phyloP scores from a whole-genome alignment of 2,329 filamentous ascomycete species.

The Sporothrix pseudoabietina region DNA sequence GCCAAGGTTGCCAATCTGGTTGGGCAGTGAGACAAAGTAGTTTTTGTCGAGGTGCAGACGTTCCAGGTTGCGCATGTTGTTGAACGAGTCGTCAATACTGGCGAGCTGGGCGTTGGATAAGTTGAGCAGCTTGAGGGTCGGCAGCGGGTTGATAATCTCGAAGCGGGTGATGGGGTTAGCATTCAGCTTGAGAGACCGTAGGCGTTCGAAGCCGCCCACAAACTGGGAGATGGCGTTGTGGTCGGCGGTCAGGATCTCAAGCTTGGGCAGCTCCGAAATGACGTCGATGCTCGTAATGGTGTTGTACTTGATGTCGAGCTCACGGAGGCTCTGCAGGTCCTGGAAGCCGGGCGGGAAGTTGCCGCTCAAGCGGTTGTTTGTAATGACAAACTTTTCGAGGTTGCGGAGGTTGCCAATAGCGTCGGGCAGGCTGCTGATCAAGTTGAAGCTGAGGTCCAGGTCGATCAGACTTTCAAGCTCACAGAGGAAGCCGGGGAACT shows the following conservation, averaged over 20 bases:
- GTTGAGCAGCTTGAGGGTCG: constrained; percentile 82
- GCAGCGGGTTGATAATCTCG: constrained; percentile 73
- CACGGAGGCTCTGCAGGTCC: constrained; percentile 75
- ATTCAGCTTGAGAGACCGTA: constrained; percentile 84
- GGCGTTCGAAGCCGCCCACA: constrained; percentile 79
- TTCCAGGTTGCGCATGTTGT: constrained; percentile 82
- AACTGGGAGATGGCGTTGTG: constrained; percentile 94
- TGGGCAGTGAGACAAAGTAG: constrained; percentile 87
- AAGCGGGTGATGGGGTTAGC: constrained; percentile 96
- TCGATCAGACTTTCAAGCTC: constrained; percentile 82
- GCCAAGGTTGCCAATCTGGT: constrained; percentile 78
- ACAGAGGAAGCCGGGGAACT: constrained; percentile 84
- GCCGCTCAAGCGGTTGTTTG: constrained; percentile 85
- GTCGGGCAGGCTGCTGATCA: constrained; percentile 75
- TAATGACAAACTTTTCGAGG: constrained; percentile 88
- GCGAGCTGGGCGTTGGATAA: constrained; percentile 89
- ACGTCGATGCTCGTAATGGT: constrained; percentile 84
- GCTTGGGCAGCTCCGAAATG: constrained; percentile 76
- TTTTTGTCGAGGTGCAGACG: constrained; percentile 91
- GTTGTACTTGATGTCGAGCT: constrained; percentile 95
- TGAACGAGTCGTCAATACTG: constrained; percentile 85
- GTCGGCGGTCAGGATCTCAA: constrained; percentile 86
- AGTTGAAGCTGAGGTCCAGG: constrained; percentile 95
- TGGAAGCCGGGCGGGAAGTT: constrained; percentile 72
- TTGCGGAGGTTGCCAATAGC: constrained; percentile 76